Evolutionary conservation across 1,284 basidiomycete species (phyloP), one percentile per base, ranked within the genome.

Genomic region (Coniferiporia sulphurascens): DNA sequence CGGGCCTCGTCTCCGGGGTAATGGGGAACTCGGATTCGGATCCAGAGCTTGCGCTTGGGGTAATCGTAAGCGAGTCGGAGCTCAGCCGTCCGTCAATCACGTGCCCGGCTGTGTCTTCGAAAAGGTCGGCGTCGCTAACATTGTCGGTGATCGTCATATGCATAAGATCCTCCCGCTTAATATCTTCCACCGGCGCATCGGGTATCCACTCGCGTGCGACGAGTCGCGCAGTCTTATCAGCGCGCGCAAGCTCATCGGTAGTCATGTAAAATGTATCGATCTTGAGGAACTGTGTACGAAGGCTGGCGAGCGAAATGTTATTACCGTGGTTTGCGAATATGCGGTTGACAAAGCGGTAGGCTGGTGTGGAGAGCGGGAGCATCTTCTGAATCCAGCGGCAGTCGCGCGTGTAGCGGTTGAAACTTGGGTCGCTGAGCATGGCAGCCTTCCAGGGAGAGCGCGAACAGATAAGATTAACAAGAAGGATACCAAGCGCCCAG

Each of bases 391-490:
- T 73, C 66, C 79, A 80, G 48, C 74, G 67, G 4, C 75, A 73
- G 67, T 81, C 74, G 58, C 73, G 71, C 44, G 79, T 71, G 72
- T 76, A 84, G n/a, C 74, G 71, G 38, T 73, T 69, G 74, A 84
- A 87, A 1, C 83, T 84, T 58, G 80, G 76, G 72, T 87, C 85
- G 41, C 72, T 70, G 36, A 78, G 70, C 63, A 74, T 77, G 1
- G 86, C 85, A 65, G 83, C 76, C 64, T 81, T 80, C 86, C 86
- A 88, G 4, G 86, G 86, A 67, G 85, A 85, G 44, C 84, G 80
- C 1, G 82, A 83, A 63, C 82, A 85, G 27, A 83, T 78, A 52
- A 88, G 74, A 70, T 88, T 87, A 70, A 85, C 79, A 59, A 89
- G 78, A 64, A 77, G 73, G 65, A 88, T 79, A n/a, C 86, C 86